A percentile compares a stretch with the other conserved stretches of the same genome.
Conservation (phyloP, 2,329 filamentous ascomycete species). For the Trematosphaeria pertusa region DNA sequence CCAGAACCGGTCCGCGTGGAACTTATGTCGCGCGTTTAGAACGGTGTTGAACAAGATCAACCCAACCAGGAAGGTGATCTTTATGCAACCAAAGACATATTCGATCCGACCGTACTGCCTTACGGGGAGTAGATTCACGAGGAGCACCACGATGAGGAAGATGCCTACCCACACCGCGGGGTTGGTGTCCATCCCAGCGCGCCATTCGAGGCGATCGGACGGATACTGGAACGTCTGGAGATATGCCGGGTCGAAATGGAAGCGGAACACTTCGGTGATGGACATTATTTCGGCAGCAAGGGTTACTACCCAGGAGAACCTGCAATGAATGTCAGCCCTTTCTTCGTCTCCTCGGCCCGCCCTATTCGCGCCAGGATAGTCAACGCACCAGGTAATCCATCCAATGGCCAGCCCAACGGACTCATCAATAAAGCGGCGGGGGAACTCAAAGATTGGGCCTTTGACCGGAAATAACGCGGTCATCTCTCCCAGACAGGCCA, state of each 20-base stretch:
- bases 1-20: constrained; percentile 13
- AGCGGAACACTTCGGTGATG: constrained; percentile 19
- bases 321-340: constrained; percentile 5
- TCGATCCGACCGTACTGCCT: constrained; percentile 12
- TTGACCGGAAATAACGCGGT: constrained; percentile 20
- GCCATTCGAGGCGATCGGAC: constrained; percentile 7
- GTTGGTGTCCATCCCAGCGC: constrained; percentile 1
- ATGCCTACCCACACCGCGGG: constrained; percentile 14
- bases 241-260: constrained; percentile 15
- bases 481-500: constrained; percentile 21
- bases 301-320: constrained; percentile 19
- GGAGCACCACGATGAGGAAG: constrained; percentile 11
- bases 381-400: constrained; percentile 17
- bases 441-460: constrained; percentile 20
- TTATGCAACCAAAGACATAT: constrained; percentile 14
- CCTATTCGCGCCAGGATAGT: too few relatives aligned
- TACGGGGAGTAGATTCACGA: constrained; percentile 13
- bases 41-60: constrained; percentile 15
- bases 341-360: too few relatives aligned
- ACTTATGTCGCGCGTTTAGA: constrained; percentile 6
- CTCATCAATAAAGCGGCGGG: constrained; percentile 18
- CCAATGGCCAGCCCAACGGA: constrained; percentile 15
- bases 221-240: constrained; percentile 12
- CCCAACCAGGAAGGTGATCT: constrained; percentile 14
- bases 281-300: constrained; percentile 18